Evolutionary conservation across 2,329 filamentous ascomycete genomes (phyloP).

Genomic region (Diaporthe helianthi): DNA sequence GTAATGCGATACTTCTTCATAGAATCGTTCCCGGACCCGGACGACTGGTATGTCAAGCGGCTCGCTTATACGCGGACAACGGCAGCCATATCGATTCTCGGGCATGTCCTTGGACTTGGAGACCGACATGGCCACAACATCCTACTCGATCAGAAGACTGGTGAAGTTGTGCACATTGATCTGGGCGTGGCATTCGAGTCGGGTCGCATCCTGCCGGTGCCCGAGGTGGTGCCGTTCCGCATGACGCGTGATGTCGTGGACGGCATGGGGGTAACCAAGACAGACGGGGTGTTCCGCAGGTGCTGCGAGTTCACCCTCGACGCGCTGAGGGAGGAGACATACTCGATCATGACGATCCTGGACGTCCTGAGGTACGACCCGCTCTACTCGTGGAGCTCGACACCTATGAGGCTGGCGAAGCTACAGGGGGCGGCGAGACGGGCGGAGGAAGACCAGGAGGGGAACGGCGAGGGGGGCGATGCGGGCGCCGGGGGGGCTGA

Average conservation of each 20-base stretch:
- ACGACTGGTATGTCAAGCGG: conserved; percentile 92
- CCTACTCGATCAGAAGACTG: conserved; percentile 84
- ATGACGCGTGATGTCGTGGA: conserved; percentile 94
- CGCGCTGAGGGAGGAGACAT: conserved; percentile 90
- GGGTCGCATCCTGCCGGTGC: conserved; percentile 91
- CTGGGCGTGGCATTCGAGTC: conserved; percentile 97
- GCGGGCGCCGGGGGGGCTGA: conserved; percentile 34
- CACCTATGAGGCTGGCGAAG: conserved; percentile 69
- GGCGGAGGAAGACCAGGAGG: conserved; percentile 48
- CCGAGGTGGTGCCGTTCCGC: conserved; percentile 94
- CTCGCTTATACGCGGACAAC: conserved; percentile 93
- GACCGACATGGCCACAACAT: conserved; percentile 98
- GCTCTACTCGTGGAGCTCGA: conserved; percentile 93
- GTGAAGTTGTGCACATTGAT: conserved; percentile 96
- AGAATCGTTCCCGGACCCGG: conserved; percentile 90
- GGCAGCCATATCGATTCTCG: conserved; percentile 93
- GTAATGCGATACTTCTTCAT: conserved; percentile 98
- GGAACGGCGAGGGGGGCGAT: conserved; percentile 46
- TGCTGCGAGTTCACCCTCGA: conserved; percentile 98
- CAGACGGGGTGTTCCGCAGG: conserved; percentile 95
- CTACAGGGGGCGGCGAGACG: conserved; percentile 66
- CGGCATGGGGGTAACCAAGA: conserved; percentile 94
- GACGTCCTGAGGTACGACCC: conserved; percentile 99
- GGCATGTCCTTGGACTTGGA: conserved; percentile 89
- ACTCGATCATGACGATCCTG: conserved; percentile 97